Percentiles rank a stretch among this genome's conserved stretches.
Conservation (phyloP, 2,329 filamentous ascomycete species). For the Samsoniella hepiali region DNA sequence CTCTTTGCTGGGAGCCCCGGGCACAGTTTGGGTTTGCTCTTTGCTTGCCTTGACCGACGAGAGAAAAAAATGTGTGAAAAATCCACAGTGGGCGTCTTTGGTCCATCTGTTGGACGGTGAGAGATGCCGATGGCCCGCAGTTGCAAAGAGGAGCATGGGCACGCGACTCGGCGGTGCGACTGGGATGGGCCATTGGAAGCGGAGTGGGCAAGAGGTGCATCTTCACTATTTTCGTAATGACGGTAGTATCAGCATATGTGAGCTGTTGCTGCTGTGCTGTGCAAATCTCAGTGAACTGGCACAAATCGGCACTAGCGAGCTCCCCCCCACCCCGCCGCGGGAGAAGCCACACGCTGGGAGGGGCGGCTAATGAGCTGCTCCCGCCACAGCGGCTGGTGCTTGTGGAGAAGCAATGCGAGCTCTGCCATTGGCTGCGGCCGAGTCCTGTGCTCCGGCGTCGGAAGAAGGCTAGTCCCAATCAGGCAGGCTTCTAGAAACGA, state of each 20-base stretch:
- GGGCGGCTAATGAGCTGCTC: neutral
- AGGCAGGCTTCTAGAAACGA: conserved; percentile 15
- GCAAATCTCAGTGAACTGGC: conserved; percentile 11
- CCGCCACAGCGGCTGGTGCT: conserved; percentile 14
- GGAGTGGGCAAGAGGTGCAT: neutral
- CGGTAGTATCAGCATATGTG: neutral
- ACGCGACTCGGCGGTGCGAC: conserved; percentile 1
- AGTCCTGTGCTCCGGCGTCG: neutral
- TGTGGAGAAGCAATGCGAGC: conserved; percentile 1
- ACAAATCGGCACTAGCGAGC: conserved; percentile 17
- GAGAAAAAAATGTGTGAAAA: neutral
- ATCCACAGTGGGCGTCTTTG: conserved; percentile 7
- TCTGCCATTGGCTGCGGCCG: neutral
- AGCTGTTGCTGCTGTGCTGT: neutral
- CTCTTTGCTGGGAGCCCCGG: neutral
- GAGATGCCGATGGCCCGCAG: conserved; percentile 4
- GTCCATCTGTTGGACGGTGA: neutral
- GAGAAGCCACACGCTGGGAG: conserved; percentile 4
- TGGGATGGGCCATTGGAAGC: neutral
- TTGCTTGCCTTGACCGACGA: conserved; percentile 9
- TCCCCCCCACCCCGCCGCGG: neutral
- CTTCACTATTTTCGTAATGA: neutral
- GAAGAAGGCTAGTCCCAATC: neutral
- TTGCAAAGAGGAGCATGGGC: conserved; percentile 2
- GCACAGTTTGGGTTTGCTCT: neutral